Percentiles rank a stretch among this genome's conserved stretches.
phyloP scores from a whole-genome alignment of 2,329 filamentous ascomycete genomes.

The Septoria petroselini region DNA sequence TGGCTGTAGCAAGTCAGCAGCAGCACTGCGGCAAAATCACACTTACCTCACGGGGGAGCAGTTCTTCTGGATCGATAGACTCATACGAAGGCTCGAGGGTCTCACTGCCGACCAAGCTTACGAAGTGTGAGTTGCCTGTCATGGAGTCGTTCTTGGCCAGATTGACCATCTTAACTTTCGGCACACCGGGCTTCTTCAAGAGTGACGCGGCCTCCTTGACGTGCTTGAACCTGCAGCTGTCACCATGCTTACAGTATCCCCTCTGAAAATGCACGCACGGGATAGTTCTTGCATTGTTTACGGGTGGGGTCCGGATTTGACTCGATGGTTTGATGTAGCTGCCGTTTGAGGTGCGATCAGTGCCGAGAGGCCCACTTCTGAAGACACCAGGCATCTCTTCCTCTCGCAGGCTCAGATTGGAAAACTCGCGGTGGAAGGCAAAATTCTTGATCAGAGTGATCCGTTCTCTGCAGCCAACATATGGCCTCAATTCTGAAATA shows the following conservation, averaged over 20 bases:
- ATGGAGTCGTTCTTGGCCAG: constrained; percentile 24
- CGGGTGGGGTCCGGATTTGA: not conserved
- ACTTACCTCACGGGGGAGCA: constrained; percentile 10
- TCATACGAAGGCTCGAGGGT: not conserved
- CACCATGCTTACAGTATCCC: constrained; percentile 35
- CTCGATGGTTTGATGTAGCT: not conserved
- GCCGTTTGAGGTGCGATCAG: not conserved
- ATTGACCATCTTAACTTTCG: constrained; percentile 15
- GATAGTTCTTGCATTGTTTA: not conserved
- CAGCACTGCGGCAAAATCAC: not conserved
- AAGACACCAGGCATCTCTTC: constrained; percentile 55
- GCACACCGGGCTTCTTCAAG: constrained; percentile 2
- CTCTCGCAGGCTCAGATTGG: constrained; percentile 50
- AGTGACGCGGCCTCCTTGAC: constrained; percentile 16
- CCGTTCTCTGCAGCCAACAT: constrained; percentile 45
- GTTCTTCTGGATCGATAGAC: not conserved
- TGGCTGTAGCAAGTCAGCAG: too few species aligned
- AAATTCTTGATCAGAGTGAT: constrained; percentile 57
- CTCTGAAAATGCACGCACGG: constrained; percentile 32
- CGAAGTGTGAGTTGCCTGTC: constrained; percentile 3
- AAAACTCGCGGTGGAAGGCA: constrained; percentile 54
- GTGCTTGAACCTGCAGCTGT: constrained; percentile 32
- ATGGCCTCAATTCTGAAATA: constrained; percentile 55
- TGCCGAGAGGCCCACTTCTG: constrained; percentile 40
- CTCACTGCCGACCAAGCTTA: not conserved